Evolutionary conservation across 768 basidiomycete species (phyloP), one percentile per base, ranked within the genome.

Genomic region (Floccularia luteovirens): DNA sequence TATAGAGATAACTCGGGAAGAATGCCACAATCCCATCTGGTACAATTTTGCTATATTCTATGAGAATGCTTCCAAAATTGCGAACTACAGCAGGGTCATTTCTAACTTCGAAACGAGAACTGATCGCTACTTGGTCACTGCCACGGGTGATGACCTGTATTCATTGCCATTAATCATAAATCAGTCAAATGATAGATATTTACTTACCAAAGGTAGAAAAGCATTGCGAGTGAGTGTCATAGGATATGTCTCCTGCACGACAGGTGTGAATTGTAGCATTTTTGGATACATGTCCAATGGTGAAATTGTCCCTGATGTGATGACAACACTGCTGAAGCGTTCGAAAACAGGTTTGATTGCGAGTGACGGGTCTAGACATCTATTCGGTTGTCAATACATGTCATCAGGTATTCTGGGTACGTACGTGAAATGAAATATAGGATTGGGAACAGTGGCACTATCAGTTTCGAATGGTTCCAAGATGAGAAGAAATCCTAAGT

Each of bases 281-380:
- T 98, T 99, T 10, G 96, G 96, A 60, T 99, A 99, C 96, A 99
- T 99, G 62, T 99, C 96, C 43, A 99, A 63, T 2, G 96, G 96
- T 1, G 93, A 97, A 51, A 99, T 91, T 8, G 96, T 99, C 51
- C 96, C 96, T 3, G 92, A 97, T 0, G 96, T 99, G 58, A 99
- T 99, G 47, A 99, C 91, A 16, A 99, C 96, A 45, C 87, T 90
- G 57, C 90, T 93, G 58, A 98, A 99, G 22, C 92, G 86, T 55
- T 99, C 96, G 56, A 99, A 97, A 13, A 99, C 88, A 0, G 96
- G 96, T 51, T 90, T 89, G 52, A 99, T 99, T 6, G 96, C 96
- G 24, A 99, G 75, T 0, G 94, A 90, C 2, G 96, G 96, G 58
- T 99, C 96, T 45, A 99, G 79, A 53, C 96, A 99, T 41, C 94